Percentiles rank a stretch among this genome's conserved stretches.
phyloP scores from a whole-genome alignment of 2,329 filamentous ascomycete species.

The Lasiodiplodia sp. region DNA sequence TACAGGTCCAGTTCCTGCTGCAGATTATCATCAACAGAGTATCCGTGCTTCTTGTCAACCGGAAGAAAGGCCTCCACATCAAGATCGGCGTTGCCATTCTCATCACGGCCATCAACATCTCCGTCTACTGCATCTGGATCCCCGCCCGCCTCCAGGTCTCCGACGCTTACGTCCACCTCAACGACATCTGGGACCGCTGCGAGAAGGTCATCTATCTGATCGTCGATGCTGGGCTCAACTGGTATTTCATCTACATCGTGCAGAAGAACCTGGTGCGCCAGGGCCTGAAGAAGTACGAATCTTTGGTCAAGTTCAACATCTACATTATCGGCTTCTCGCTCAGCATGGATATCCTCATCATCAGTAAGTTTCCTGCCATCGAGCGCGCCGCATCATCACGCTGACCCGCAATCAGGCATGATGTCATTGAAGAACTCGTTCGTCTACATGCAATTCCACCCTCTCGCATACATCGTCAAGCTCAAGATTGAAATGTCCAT shows the following conservation, averaged over 20 bases:
- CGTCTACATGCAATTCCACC: slow-evolving; percentile 49
- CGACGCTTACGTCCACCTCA: slow-evolving; percentile 36
- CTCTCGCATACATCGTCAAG: slow-evolving; percentile 52
- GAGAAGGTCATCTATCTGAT: slow-evolving; percentile 39
- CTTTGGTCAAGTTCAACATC: slow-evolving; percentile 39
- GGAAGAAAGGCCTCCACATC: background rate
- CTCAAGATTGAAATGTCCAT: slow-evolving; percentile 56
- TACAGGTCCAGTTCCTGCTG: slow-evolving; percentile 31
- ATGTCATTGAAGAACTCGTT: slow-evolving; percentile 29
- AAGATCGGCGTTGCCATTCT: slow-evolving; percentile 22
- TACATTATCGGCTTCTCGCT: slow-evolving; percentile 39
- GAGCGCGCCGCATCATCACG: no score
- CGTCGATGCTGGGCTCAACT: slow-evolving; percentile 38
- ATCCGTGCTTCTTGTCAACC: slow-evolving; percentile 26
- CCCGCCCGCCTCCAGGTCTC: slow-evolving; percentile 39
- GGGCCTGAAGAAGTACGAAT: slow-evolving; percentile 39
- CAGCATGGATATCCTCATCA: slow-evolving; percentile 37
- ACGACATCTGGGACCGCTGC: slow-evolving; percentile 31
- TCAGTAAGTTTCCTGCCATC: slow-evolving; percentile 1
- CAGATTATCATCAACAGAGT: slow-evolving; percentile 43
- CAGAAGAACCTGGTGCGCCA: slow-evolving; percentile 38
- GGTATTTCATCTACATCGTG: slow-evolving; percentile 39
- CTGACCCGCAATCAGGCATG: slow-evolving; percentile 21
- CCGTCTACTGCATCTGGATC: slow-evolving; percentile 41
- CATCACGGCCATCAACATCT: slow-evolving; percentile 40